Base-by-base conservation (phyloP, 2,329 filamentous ascomycete species). In the Penicillium corylophilum region DNA sequence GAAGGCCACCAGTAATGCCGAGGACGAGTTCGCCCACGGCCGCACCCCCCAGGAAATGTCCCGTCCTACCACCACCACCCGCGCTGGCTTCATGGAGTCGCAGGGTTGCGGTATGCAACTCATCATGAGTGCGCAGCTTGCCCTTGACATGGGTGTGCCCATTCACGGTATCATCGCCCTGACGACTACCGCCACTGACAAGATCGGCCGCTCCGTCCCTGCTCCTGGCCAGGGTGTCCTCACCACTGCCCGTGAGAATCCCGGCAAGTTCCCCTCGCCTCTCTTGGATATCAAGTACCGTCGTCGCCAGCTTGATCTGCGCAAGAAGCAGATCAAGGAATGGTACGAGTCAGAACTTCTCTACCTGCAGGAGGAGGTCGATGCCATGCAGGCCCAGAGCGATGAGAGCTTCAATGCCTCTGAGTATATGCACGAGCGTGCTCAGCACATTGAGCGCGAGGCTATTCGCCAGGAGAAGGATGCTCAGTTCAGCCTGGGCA, bases 41-140 rank as follows among this genome's bases (percentile, higher is more conserved):
- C 90, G 94, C 61, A 97, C 94, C 44, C 93, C 94, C 12, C 85
- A 87, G 74, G 94, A 99, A 76, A 99, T 99, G 94, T 99, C 95
- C 28, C 88, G 94, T 56, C 94, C 94, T 4, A 95, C 92, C 5
- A 99, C 94, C 40, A 99, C 94, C 3, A 99, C 94, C 56, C 84
- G 94, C 75, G 94, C 92, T 66, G 94, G 94, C 46, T 99, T 99
- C 81, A 97, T 99, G 94, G 94, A 99, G 77, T 96, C 95, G 3
- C 94, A 99, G 76, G 94, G 94, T 69, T 95, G 91, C 66, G 94
- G 95, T 87, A 87, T 99, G 74, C 94, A 99, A 77, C 82, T 99
- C 67, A 93, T 99, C 75, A 99, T 99, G 94, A 95, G 90, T 58
- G 94, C 93, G 50, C 89, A 89, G 78, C 86, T 99, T 60, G 94